These are phyloP conservation scores for Colletotrichum sp. DNA, from an alignment of 2,329 filamentous ascomycete species.

Conservation along the genomic window DNA sequence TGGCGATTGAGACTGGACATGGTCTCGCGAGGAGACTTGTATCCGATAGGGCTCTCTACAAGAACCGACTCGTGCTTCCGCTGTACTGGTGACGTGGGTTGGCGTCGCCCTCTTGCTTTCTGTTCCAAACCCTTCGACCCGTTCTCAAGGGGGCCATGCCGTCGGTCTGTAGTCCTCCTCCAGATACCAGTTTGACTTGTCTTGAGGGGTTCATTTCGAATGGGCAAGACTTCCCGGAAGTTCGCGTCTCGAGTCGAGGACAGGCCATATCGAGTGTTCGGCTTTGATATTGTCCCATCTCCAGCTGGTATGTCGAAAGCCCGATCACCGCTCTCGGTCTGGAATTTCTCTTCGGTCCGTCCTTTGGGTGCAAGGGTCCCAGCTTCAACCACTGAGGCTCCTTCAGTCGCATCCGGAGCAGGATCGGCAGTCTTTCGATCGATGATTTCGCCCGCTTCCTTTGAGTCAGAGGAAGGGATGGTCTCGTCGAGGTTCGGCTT, in stretches of 20 bases:
- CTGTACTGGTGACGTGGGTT: not conserved
- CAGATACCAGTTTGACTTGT: not conserved
- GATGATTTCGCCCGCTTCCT: not conserved
- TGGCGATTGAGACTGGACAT: slow-evolving; percentile 24
- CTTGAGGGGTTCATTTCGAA: not conserved
- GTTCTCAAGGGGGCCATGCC: not conserved
- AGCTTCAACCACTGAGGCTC: not conserved
- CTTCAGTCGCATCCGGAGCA: not conserved
- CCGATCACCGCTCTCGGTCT: not conserved
- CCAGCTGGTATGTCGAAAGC: not conserved
- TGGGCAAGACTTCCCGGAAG: not conserved
- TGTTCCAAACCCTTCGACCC: not conserved
- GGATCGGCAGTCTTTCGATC: not conserved
- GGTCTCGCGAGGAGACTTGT: slow-evolving; percentile 21
- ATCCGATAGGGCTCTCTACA: slow-evolving; percentile 26
- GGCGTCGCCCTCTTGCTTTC: not conserved
- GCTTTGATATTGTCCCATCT: not conserved
- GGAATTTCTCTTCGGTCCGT: not conserved
- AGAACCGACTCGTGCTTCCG: slow-evolving; percentile 29
- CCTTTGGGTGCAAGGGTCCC: not conserved
- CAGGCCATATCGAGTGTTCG: not conserved
- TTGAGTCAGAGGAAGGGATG: not conserved
- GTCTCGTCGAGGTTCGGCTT: not conserved
- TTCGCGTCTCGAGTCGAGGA: not conserved
- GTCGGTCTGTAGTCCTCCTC: not conserved